Conservation (phyloP, 1,284 basidiomycete species). For the Bondarzewia mesenterica region DNA sequence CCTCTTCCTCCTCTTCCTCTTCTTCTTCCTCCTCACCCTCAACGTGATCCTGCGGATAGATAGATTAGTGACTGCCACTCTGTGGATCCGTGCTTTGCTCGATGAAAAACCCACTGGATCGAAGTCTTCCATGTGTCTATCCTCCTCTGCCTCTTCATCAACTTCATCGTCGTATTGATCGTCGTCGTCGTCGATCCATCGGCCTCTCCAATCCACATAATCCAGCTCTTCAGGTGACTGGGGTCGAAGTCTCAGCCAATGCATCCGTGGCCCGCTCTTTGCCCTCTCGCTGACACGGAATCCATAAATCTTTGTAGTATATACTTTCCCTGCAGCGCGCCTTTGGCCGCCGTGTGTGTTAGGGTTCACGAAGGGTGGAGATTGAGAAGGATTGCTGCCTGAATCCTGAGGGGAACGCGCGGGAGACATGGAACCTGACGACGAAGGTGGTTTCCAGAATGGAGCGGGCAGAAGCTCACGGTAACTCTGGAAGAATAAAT, state of each 20-base stretch:
- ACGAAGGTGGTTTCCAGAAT: constrained; percentile 64
- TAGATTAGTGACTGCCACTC: background rate
- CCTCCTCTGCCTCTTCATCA: constrained; percentile 49
- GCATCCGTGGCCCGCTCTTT: constrained; percentile 93
- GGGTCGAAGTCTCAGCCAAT: constrained; percentile 87
- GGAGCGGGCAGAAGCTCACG: constrained; percentile 84
- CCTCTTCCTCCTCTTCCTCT: constrained; percentile 46
- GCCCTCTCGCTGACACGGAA: constrained; percentile 80
- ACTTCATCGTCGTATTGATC: constrained; percentile 50
- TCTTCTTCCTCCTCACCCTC: constrained; percentile 62
- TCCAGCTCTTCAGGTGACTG: constrained; percentile 76
- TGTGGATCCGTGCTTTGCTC: constrained; percentile 3
- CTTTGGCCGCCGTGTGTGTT: constrained; percentile 87
- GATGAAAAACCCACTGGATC: constrained; percentile 49
- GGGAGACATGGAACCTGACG: constrained; percentile 44
- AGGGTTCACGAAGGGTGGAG: constrained; percentile 64
- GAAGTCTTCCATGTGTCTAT: constrained; percentile 76
- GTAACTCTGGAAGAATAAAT: constrained; percentile 97
- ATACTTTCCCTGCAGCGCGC: constrained; percentile 78
- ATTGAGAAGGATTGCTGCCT: constrained; percentile 32
- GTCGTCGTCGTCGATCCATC: constrained; percentile 78
- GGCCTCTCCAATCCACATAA: constrained; percentile 78
- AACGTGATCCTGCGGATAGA: constrained; percentile 34
- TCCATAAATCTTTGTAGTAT: constrained; percentile 91
- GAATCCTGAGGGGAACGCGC: constrained; percentile 28